phyloP scores from a whole-genome alignment of 768 basidiomycete species.

The Suillus sp. region DNA sequence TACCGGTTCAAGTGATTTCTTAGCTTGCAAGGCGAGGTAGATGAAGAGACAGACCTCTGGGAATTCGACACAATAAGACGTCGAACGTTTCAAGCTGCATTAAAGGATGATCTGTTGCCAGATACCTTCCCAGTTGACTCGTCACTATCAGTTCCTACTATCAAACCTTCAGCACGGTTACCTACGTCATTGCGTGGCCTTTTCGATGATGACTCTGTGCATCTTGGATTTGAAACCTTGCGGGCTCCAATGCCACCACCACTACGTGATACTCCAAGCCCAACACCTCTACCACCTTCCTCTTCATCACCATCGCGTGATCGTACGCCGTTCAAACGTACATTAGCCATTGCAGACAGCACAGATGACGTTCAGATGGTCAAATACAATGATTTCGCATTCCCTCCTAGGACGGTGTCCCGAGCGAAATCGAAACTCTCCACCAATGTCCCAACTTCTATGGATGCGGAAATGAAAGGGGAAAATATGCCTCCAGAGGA shows the following conservation, averaged over 20 bases:
- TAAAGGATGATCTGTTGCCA: constrained; percentile 28
- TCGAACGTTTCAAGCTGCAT: constrained; percentile 32
- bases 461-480: constrained; percentile 29
- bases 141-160: constrained; percentile 41
- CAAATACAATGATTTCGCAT: constrained; percentile 54
- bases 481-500: constrained; percentile 7
- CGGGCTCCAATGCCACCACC: constrained; percentile 41
- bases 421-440: constrained; percentile 38
- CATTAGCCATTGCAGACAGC: constrained; percentile 29
- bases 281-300: constrained; percentile 29
- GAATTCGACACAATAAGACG: constrained; percentile 75
- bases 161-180: constrained; percentile 54
- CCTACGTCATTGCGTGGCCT: constrained; percentile 79
- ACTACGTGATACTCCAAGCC: constrained; percentile 28
- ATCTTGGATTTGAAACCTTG: constrained; percentile 39
- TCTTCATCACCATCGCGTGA: constrained; percentile 42
- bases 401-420: constrained; percentile 44
- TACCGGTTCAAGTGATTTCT: constrained; percentile 10
- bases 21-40: constrained; percentile 24
- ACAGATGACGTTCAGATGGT: constrained; percentile 44
- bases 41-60: constrained; percentile 53
- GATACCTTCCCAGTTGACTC: constrained; percentile 19
- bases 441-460: constrained; percentile 20
- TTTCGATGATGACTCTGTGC: constrained; percentile 63
- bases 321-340: constrained; percentile 34